Evolutionary conservation across 2,329 filamentous ascomycete genomes (phyloP).

Genomic region (Pyrenophora graminea): DNA sequence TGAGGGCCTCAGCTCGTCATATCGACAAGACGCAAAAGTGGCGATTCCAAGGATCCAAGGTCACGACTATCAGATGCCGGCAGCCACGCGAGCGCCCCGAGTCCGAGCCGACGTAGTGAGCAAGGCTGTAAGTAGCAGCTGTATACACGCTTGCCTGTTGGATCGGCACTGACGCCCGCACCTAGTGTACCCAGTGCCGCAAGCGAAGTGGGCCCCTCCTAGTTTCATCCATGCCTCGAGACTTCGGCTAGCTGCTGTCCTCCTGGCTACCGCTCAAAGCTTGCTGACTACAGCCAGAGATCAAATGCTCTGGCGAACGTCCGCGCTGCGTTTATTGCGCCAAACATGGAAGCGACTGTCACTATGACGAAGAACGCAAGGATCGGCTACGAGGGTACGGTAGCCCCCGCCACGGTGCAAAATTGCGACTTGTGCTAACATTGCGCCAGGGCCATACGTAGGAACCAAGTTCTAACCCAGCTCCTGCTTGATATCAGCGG

Average conservation of each 20-base stretch:
- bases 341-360: conserved; percentile 29
- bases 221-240: neutral
- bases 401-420: neutral
- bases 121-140: conserved; percentile 17
- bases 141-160: neutral
- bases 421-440: neutral
- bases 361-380: conserved; percentile 39
- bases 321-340: conserved; percentile 41
- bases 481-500: conserved; percentile 23
- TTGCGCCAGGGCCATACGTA: conserved; percentile 12
- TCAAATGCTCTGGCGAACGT: conserved; percentile 42
- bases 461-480: conserved; percentile 19
- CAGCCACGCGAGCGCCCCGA: conserved; percentile 1
- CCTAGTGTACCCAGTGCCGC: conserved; percentile 23
- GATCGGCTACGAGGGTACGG: conserved; percentile 40
- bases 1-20: neutral
- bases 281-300: conserved; percentile 22
- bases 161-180: conserved; percentile 1
- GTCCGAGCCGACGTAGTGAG: conserved; percentile 13
- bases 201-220: conserved; percentile 20
- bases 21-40: conserved; percentile 3
- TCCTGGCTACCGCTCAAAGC: neutral
- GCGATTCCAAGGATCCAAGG: conserved; percentile 11
- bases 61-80: conserved; percentile 1
- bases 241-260: neutral